A percentile compares a stretch with the other conserved stretches of the same genome.
Conservation (phyloP, 2,329 filamentous ascomycete genomes). For the Cylindrodendrum hubeiense region DNA sequence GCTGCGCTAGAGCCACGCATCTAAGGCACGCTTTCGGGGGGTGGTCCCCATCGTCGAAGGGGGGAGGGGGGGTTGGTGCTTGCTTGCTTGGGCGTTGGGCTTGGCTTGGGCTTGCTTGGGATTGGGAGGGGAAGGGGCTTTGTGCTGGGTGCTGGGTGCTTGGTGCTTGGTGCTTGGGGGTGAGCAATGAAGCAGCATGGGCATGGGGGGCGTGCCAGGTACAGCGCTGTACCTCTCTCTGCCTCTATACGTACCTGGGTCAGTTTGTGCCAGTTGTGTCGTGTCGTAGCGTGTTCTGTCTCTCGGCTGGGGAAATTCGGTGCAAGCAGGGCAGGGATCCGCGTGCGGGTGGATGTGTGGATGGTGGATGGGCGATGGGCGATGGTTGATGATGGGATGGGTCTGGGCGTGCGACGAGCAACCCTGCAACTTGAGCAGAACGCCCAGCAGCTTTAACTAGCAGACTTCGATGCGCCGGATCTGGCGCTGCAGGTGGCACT, state of each 20-base stretch:
- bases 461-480: slow-evolving; percentile 11
- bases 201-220: slow-evolving; percentile 41
- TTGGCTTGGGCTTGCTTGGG: slow-evolving; percentile 30
- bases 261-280: slow-evolving; percentile 46
- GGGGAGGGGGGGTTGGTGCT: slow-evolving; percentile 21
- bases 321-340: slow-evolving; percentile 43
- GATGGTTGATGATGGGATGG: slow-evolving; percentile 7
- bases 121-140: slow-evolving; percentile 28
- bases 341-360: slow-evolving; percentile 31
- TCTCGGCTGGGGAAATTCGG: slow-evolving; percentile 42
- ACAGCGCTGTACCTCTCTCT: slow-evolving; percentile 24
- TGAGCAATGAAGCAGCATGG: slow-evolving; percentile 34
- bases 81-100: slow-evolving; percentile 14
- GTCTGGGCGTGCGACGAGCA: slow-evolving; percentile 18
- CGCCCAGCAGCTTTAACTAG: not conserved
- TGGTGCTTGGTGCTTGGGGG: too few relatives aligned
- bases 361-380: not conserved
- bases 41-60: slow-evolving; percentile 26
- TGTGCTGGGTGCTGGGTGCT: too few relatives aligned
- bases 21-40: slow-evolving; percentile 34
- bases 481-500: slow-evolving; percentile 2
- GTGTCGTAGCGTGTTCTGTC: slow-evolving; percentile 47
- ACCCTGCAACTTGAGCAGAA: not conserved
- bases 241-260: slow-evolving; percentile 32
- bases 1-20: slow-evolving; percentile 36